Conservation (phyloP, 139 green algal species). For the Haematococcus lacustris region DNA sequence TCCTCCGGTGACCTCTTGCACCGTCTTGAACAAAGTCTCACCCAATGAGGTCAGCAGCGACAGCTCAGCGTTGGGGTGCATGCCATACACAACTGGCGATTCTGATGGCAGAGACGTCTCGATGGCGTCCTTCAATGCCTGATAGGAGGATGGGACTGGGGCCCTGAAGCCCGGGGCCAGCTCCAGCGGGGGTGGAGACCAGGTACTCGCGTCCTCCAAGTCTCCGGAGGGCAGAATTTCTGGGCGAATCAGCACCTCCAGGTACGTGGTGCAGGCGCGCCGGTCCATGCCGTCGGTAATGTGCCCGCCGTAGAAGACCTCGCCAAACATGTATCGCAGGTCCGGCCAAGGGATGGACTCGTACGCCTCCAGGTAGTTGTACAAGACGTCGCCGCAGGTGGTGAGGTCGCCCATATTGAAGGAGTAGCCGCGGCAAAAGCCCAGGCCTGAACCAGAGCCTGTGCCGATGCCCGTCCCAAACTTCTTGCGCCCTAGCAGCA, state of each 20-base stretch:
- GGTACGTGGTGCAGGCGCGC: slow-evolving; percentile 76
- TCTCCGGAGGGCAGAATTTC: slow-evolving; percentile 62
- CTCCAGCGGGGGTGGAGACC: slow-evolving; percentile 52
- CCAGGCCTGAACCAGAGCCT: slow-evolving; percentile 69
- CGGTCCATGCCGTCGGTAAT: slow-evolving; percentile 84
- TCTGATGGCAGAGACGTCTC: slow-evolving; percentile 66
- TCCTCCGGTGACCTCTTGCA: slow-evolving; percentile 62
- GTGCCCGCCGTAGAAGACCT: slow-evolving; percentile 84
- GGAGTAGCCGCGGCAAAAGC: slow-evolving; percentile 82
- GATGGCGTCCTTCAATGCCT: slow-evolving; percentile 63
- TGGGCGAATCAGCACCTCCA: slow-evolving; percentile 70
- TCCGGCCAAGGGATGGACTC: slow-evolving; percentile 68
- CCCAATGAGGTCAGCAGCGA: slow-evolving; percentile 70
- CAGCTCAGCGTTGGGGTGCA: slow-evolving; percentile 82
- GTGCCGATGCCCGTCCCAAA: slow-evolving; percentile 79
- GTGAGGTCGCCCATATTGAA: slow-evolving; percentile 86
- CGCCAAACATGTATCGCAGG: slow-evolving; percentile 83
- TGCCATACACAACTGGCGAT: slow-evolving; percentile 76
- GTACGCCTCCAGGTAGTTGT: slow-evolving; percentile 81
- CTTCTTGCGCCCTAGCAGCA: slow-evolving; percentile 85
- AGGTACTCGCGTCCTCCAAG: slow-evolving; percentile 33
- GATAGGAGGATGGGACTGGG: slow-evolving; percentile 59
- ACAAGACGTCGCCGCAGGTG: slow-evolving; percentile 78
- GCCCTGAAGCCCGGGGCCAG: slow-evolving; percentile 73
- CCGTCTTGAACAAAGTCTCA: slow-evolving; percentile 80